Conservation (phyloP, 768 basidiomycete species). For the Myochromella boudieri region DNA sequence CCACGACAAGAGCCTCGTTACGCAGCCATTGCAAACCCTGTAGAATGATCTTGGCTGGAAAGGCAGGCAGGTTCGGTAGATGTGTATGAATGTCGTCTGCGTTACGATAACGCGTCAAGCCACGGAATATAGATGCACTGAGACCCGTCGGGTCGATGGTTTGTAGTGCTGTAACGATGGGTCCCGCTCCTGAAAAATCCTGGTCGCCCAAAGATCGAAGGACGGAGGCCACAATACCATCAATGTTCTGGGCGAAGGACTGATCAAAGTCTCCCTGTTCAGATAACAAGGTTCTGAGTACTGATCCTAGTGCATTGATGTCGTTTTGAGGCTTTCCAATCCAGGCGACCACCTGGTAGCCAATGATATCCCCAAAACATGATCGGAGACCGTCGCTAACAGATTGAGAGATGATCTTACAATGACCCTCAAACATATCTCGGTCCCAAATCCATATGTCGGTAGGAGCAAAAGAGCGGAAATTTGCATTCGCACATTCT, state of each 20-base stretch:
- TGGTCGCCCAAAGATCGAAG: slow-evolving; percentile 68
- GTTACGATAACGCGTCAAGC: slow-evolving; percentile 52
- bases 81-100: slow-evolving; percentile 51
- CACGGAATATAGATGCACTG: slow-evolving; percentile 44
- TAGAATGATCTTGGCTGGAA: slow-evolving; percentile 47
- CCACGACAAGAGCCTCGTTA: slow-evolving; percentile 36
- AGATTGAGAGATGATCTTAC: slow-evolving; percentile 54
- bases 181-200: slow-evolving; percentile 52
- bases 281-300: slow-evolving; percentile 33
- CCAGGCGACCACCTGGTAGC: slow-evolving; percentile 52
- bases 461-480: slow-evolving; percentile 65
- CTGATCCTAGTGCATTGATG: slow-evolving; percentile 29
- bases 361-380: slow-evolving; percentile 73
- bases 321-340: slow-evolving; percentile 32
- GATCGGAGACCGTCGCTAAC: slow-evolving; percentile 49
- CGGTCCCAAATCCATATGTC: slow-evolving; percentile 51
- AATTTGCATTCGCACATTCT: slow-evolving; percentile 66
- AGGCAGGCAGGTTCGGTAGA: slow-evolving; percentile 65
- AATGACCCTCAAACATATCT: slow-evolving; percentile 58
- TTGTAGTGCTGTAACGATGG: slow-evolving; percentile 48
- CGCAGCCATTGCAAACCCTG: slow-evolving; percentile 62
- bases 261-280: slow-evolving; percentile 32
- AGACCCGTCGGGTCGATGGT: slow-evolving; percentile 31
- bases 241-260: slow-evolving; percentile 44
- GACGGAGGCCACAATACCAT: slow-evolving; percentile 57